Evolutionary conservation across 257 asterid species (phyloP), one percentile per base, ranked within the genome.

Genomic region (Primulina tabacum): DNA sequence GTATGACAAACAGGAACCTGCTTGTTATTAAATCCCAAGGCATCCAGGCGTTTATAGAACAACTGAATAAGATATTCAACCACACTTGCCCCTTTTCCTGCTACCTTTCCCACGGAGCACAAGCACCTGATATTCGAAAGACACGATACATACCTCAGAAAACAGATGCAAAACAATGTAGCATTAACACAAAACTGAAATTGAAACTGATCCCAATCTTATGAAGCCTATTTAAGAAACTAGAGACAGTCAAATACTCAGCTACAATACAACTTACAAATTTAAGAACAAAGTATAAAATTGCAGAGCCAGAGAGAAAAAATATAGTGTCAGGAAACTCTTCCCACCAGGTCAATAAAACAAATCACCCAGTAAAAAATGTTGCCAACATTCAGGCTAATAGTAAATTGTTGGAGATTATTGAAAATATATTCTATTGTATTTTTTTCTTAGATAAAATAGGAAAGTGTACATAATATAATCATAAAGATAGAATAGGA

Each of bases 101-200:
- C 79, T 67, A 91, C 88, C 84, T 88, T 91, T 68, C 90, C 87
- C 65, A 84, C 91, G 67, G 97, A 86, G 83, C 99, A 94, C 78
- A 94, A 82, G 77, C 99, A 94, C 92, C 99, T 94, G 84, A 68
- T 21, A 82, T 78, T 80, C 78, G 74, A 78, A 69, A 84, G 71
- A 63, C 59, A 65, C 47, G 67, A 60, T 9, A 75, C 28, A 60
- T 9, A 75, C 28, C 38, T 64, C 53, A 61, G 68, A 57, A 67
- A 69, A 79, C 60, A 62, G 9, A 62, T 30, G n/a, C 14, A 29
- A 28, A 33, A 69, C 55, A 34, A 10, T 43, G 72, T 55, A 30
- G 38, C 28, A 24, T 57, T 71, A 35, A 53, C 62, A 60, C 21
- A 18, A 67, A 75, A 70, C 18, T 6, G 50, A 60, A 77, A 70